A percentile compares a stretch with the other conserved stretches of the same genome.
These are phyloP conservation scores for Paramecium octaurelia DNA, from an alignment of 73 alveolate species.

Conservation along the genomic window DNA sequence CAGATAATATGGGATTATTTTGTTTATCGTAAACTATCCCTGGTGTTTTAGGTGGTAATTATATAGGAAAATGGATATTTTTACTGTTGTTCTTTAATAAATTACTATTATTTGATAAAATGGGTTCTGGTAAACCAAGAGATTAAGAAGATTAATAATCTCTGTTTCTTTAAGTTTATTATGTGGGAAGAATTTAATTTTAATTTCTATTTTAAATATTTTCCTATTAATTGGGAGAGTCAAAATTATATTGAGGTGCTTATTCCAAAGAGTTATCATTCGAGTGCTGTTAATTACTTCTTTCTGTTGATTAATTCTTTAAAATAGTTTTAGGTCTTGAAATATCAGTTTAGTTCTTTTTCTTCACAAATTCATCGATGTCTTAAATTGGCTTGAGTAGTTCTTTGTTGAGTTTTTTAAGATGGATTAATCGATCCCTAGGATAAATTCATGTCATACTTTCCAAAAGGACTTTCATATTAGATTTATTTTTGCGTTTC, in stretches of 20 bases:
- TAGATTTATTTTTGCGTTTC: background rate
- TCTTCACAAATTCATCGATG: background rate
- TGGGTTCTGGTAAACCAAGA: background rate
- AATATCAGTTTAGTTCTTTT: background rate
- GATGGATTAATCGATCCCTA: constrained; percentile 19
- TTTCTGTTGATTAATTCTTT: background rate
- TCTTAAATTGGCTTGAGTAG: background rate
- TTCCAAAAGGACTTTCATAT: constrained; percentile 28
- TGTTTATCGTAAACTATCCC: background rate
- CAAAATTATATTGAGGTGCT: background rate
- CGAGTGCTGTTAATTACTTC: background rate
- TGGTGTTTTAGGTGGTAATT: constrained; percentile 36
- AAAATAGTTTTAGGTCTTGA: constrained; percentile 39
- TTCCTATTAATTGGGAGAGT: background rate
- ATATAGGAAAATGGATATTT: background rate
- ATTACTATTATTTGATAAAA: background rate
- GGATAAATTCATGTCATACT: background rate
- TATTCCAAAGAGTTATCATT: background rate
- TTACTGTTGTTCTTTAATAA: background rate
- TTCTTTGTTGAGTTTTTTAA: background rate
- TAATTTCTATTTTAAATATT: background rate
- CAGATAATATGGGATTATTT: background rate
- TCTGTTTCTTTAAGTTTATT: background rate
- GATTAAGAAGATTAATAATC: background rate
- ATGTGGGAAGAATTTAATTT: background rate